Evolutionary conservation across 441 rosid species (phyloP).

Genomic region (Syzygium malaccense): DNA sequence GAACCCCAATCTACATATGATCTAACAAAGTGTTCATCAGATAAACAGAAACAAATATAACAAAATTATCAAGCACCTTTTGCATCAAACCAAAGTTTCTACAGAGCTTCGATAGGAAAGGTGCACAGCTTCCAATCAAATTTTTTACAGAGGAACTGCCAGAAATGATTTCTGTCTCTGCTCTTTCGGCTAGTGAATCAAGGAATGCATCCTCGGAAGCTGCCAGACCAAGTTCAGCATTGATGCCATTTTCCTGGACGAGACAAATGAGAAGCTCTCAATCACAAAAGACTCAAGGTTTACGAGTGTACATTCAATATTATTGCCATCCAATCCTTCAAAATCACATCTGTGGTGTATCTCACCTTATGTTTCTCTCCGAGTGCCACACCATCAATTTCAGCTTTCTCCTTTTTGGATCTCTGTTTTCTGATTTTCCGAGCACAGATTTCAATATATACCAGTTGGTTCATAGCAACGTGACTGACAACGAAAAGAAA

Average conservation of each 20-base stretch:
- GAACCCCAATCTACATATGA: neutral
- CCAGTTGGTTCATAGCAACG: slow-evolving; percentile 93
- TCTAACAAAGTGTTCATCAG: neutral
- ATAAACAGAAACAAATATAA: neutral
- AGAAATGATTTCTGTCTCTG: slow-evolving; percentile 90
- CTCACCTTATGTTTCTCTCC: slow-evolving; percentile 4
- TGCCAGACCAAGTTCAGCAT: slow-evolving; percentile 90
- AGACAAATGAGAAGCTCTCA: slow-evolving; percentile 4
- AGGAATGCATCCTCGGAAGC: slow-evolving; percentile 92
- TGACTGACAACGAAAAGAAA: slow-evolving; percentile 77
- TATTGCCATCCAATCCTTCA: neutral
- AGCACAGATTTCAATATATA: slow-evolving; percentile 82
- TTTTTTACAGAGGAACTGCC: slow-evolving; percentile 52
- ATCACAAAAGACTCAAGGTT: neutral
- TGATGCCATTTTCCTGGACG: slow-evolving; percentile 67
- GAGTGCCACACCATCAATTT: slow-evolving; percentile 23
- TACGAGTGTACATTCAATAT: neutral
- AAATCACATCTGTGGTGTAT: slow-evolving; percentile 42
- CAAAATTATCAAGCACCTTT: slow-evolving; percentile 37
- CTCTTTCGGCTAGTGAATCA: slow-evolving; percentile 80
- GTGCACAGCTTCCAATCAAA: slow-evolving; percentile 77
- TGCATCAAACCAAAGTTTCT: slow-evolving; percentile 81
- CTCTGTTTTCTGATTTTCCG: slow-evolving; percentile 86
- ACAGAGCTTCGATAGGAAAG: slow-evolving; percentile 89
- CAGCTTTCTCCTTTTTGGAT: slow-evolving; percentile 39